Base-by-base conservation (phyloP, 106 monocot species). In the Cymbidium sinense region DNA sequence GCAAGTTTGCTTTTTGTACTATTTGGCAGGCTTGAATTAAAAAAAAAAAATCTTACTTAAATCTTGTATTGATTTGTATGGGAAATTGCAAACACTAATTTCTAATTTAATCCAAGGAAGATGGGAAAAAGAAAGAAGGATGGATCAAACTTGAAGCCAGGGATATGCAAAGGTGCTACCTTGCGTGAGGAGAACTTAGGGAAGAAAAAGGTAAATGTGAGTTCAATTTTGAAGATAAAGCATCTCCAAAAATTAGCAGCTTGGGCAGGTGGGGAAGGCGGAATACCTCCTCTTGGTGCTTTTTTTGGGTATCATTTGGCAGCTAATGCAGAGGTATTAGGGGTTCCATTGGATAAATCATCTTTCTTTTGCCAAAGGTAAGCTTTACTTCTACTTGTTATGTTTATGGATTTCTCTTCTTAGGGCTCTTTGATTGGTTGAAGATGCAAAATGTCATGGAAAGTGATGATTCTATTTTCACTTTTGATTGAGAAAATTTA, bases 311-410 rank as follows among this genome's bases (percentile, higher is more conserved):
- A 81, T 41, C 80, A 76, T 27, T 70, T 91, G 28, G 88, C 91
- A 25, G 54, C 77, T 6, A 81, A 50, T 70, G 87, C 93, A 5
- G 91, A 96, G 84, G 80, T 72, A 9, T 84, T 72, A 50, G 93
- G 91, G n/a, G 65, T 93, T 75, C 90, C 93, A 20, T 29, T 93
- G 0, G 87, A 87, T 70, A 75, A 80, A 23, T 81, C 93, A 27
- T 74, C 43, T n/a, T 81, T 91, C 76, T 27, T 80, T 76, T 96
- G 95, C 77, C 86, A 87, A 27, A 96, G 86, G 95, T 91, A 5
- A 75, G 89, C 44, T 75, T 0, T 78, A 34, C 43, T 77, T 23
- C 7, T 79, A 4, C 71, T 55, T 50, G 13, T 74, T 52, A 0
- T 67, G 67, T 67, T 67, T 37, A 34, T 71, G 21, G 21, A 0